These are phyloP conservation scores for Apophysomyces ossiformis DNA, from an alignment of 371 early-diverging fungal species.

Conservation along the genomic window DNA sequence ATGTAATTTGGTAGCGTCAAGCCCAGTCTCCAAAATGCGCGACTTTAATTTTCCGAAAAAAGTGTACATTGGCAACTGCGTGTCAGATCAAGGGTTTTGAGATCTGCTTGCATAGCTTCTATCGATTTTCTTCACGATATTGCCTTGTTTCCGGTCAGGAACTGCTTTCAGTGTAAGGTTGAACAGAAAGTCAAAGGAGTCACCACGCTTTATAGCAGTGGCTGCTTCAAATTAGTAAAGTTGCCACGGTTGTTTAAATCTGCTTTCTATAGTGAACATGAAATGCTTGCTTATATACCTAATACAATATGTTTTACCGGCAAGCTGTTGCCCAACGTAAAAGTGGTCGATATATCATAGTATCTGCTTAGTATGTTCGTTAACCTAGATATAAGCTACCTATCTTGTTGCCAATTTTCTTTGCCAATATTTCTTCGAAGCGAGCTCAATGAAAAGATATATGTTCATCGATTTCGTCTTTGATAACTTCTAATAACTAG, in stretches of 20 bases:
- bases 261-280: neutral
- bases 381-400: neutral
- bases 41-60: no score
- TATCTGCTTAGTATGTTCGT: neutral
- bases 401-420: neutral
- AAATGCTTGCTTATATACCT: neutral
- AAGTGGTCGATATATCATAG: neutral
- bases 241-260: neutral
- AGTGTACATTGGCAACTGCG: neutral
- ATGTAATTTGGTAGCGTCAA: no score
- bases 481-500: neutral
- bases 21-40: no score
- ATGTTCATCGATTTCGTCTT: neutral
- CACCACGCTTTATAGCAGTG: neutral
- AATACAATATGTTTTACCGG: neutral
- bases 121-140: slow-evolving; percentile 1
- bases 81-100: neutral
- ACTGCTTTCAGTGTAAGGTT: neutral
- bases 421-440: neutral
- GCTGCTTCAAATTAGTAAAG: neutral
- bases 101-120: neutral
- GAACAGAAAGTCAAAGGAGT: neutral
- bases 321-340: neutral
- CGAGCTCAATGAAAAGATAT: neutral
- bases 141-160: neutral